Base-by-base conservation (phyloP, 169 alveolate genomes). In the Theileria orientalis region DNA sequence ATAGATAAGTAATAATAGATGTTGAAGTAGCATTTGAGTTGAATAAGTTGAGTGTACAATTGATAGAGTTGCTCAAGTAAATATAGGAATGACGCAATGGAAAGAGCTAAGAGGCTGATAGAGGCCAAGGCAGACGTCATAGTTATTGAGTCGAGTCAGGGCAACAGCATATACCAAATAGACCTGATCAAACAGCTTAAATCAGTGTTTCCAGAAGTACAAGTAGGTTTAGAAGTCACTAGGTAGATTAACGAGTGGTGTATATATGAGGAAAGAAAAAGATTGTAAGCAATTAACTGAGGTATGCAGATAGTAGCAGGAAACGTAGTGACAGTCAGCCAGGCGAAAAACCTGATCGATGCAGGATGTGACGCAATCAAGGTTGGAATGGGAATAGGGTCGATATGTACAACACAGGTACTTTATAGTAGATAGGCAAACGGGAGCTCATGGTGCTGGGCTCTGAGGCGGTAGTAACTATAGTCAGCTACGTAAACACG, bases 311-410 rank as follows among this genome's bases (percentile, higher is more conserved):
- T 95, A 44, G 88, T 95, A 8, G 98, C 93, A 0, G 99, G 99
- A 27, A 96, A 96, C 70, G 98, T 96, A 23, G 97, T 95, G 33
- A 94, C 99, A 3, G 93, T 86, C 41, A 85, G 91, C 35, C 96
- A 94, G 70, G 96, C 98, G 2, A 91, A 91, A 86, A 80, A 86
- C 63, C 82, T 93, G 40, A 64, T 92, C 13, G 92, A 90, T 27
- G 94, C 94, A 35, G 97, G 97, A 0, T 96, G 92, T n/a, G 97
- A 94, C 76, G 92, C 92, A 16, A 66, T 94, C 27, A 84, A 92
- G 35, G 92, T 94, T 13, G 97, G 99, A 9, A 96, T 96, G 96
- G 99, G 99, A 8, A 90, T 95, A 51, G 99, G 99, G 21, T 95
- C 98, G 71, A 96, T 96, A 42, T 96, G 99, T 86, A 94, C 98